Conservation (phyloP, 2,329 filamentous ascomycete genomes). For the Colletotrichum tanaceti region DNA sequence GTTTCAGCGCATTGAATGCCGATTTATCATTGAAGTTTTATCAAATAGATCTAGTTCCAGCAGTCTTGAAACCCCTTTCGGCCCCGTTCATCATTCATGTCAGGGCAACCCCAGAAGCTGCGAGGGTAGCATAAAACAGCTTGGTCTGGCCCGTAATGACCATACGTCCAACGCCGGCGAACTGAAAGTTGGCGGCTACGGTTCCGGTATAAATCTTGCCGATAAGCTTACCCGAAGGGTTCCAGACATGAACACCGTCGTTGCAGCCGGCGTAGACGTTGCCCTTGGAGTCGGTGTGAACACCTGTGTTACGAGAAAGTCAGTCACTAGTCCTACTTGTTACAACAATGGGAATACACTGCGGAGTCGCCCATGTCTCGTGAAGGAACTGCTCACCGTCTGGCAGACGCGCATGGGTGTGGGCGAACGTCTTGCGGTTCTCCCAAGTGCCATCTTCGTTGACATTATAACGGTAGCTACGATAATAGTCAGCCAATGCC, state of each 20-base stretch:
- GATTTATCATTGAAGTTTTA: neutral
- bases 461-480: conserved; percentile 60
- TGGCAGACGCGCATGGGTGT: conserved; percentile 63
- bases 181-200: conserved; percentile 59
- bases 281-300: conserved; percentile 65
- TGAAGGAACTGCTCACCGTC: conserved; percentile 59
- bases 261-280: conserved; percentile 65
- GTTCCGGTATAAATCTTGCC: conserved; percentile 67
- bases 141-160: conserved; percentile 51
- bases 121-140: conserved; percentile 49
- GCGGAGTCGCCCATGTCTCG: neutral
- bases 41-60: neutral
- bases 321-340: conserved; percentile 46
- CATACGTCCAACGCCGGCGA: conserved; percentile 53
- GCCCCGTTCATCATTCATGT: neutral
- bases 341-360: too few species aligned
- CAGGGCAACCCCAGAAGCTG: conserved; percentile 39
- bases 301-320: conserved; percentile 51
- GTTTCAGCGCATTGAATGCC: neutral
- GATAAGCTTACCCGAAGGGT: conserved; percentile 58
- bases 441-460: conserved; percentile 58
- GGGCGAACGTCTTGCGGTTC: conserved; percentile 67
- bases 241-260: conserved; percentile 63
- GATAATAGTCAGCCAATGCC: conserved; percentile 1
- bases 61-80: neutral